These are phyloP conservation scores for Massariosphaeria phaeospora DNA, from an alignment of 495 filamentous ascomycete species.

Conservation along the genomic window DNA sequence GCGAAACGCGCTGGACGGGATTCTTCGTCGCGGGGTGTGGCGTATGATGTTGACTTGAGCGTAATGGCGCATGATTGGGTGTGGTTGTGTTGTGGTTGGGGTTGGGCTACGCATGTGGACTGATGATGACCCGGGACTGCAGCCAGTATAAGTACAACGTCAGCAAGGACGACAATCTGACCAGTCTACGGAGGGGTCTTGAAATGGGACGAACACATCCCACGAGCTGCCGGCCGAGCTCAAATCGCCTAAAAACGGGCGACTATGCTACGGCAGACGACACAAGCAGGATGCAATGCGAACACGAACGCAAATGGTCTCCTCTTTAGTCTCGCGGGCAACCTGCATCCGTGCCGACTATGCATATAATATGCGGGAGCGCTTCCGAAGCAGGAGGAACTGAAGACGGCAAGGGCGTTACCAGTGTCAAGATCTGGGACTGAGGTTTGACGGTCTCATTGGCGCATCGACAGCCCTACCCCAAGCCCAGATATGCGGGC, in stretches of 20 bases:
- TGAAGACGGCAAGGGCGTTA: not conserved
- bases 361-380: too few relatives aligned
- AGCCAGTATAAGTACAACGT: too few relatives aligned
- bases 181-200: too few relatives aligned
- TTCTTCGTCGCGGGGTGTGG: not conserved
- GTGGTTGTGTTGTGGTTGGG: not conserved
- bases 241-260: not conserved
- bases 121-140: not conserved
- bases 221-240: too few relatives aligned
- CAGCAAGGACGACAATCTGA: too few relatives aligned
- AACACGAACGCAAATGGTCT: not conserved
- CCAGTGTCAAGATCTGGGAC: too few relatives aligned
- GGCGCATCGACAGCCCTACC: slow-evolving; percentile 1
- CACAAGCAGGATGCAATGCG: not conserved
- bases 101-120: not conserved
- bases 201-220: too few relatives aligned
- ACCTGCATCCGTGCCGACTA: too few relatives aligned
- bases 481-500: not conserved
- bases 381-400: not conserved
- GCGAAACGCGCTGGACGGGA: too few relatives aligned
- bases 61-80: not conserved
- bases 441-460: not conserved
- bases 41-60: not conserved
- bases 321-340: not conserved
- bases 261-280: not conserved